Percentiles rank a stretch among this genome's conserved stretches.
phyloP scores from a whole-genome alignment of 2,329 filamentous ascomycete genomes.

The Sarocladium strictum region DNA sequence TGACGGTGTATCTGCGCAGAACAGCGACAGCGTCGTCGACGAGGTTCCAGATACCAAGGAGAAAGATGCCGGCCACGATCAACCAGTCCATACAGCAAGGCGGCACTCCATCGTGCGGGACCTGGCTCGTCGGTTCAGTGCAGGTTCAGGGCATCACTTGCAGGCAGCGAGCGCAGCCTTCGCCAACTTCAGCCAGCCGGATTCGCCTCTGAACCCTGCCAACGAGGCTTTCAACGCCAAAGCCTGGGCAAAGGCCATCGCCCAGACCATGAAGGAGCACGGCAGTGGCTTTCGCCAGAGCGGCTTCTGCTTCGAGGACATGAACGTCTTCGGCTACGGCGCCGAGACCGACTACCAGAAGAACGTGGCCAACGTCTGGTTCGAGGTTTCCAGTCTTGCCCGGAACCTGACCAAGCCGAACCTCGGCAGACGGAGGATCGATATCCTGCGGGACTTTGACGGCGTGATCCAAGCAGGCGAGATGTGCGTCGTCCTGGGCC shows the following conservation, averaged over 20 bases:
- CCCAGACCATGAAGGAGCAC: constrained; percentile 18
- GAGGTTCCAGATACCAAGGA: too few species aligned
- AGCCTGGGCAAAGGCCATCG: constrained; percentile 26
- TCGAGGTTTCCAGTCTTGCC: constrained; percentile 37
- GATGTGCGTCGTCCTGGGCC: constrained; percentile 50
- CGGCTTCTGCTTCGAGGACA: constrained; percentile 36
- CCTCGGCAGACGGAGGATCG: constrained; percentile 22
- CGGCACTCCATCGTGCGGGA: constrained; percentile 47
- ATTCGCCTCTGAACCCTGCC: constrained; percentile 43
- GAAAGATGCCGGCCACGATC: too few species aligned
- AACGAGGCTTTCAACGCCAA: constrained; percentile 44
- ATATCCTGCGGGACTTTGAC: constrained; percentile 44
- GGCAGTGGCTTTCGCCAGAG: constrained; percentile 21
- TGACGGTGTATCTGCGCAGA: too few species aligned
- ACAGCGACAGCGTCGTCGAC: too few species aligned
- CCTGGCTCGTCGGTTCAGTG: constrained; percentile 50
- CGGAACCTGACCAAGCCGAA: constrained; percentile 38
- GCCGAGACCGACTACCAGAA: constrained; percentile 43
- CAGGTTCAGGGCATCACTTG: constrained; percentile 31
- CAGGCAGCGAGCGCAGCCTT: constrained; percentile 23
- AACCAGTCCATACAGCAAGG: too few species aligned
- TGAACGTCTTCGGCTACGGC: constrained; percentile 42
- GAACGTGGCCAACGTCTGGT: constrained; percentile 36
- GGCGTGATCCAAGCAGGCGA: constrained; percentile 46
- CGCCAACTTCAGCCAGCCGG: constrained; percentile 31